Evolutionary conservation across 148 eudicot genomes (phyloP), one percentile per base, ranked within the genome.

Genomic region (Rhododendron ferrugineum): DNA sequence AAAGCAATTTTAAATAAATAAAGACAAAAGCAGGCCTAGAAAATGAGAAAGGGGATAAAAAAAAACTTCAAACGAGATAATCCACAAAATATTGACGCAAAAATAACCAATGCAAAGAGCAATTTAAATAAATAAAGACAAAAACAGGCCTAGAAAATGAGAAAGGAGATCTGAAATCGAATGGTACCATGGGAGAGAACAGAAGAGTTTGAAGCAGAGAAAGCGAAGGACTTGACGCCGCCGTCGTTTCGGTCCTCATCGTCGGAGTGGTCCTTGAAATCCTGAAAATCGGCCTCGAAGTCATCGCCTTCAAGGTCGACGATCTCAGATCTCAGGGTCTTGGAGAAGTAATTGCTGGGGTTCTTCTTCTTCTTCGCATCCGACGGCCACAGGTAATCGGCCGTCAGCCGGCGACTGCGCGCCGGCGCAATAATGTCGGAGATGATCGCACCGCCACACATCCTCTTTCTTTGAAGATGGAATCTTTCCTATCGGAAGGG

Each of bases 381-480:
- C 11, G 73, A 22, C 32, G 85, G 86, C 97, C 98, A 91, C 0
- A 95, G 88, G 34, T 75, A 82, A 28, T 90, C 95, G 5, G 92
- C 93, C 42, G 94, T 89, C 23, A 89, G 85, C 47, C 92, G 89
- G 68, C 92, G 87, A 30, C 89, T 79, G 28, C 88, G 86, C 78
- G 85, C 68, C 60, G 91, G 87, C 74, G 92, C 37, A 8, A 90
- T 88, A 73, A 86, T 66, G 66, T 91, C 94, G 70, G 98, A 92
- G 73, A 95, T 92, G 56, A 95, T 92, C 46, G 98, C 93, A 81
- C 98, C 98, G 23, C 98, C 98, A 92, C 98, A 95, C 98, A 95
- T 95, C 86, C 56, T 78, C 36, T 78, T n/a, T 85, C 66, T 40
- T 34, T 79, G 16, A 54, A 4, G 60, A 18, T 16, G 22, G 60